A percentile compares a stretch with the other conserved stretches of the same genome.
phyloP scores from a whole-genome alignment of 1,139 yeast species.

The Taphrina populina region DNA sequence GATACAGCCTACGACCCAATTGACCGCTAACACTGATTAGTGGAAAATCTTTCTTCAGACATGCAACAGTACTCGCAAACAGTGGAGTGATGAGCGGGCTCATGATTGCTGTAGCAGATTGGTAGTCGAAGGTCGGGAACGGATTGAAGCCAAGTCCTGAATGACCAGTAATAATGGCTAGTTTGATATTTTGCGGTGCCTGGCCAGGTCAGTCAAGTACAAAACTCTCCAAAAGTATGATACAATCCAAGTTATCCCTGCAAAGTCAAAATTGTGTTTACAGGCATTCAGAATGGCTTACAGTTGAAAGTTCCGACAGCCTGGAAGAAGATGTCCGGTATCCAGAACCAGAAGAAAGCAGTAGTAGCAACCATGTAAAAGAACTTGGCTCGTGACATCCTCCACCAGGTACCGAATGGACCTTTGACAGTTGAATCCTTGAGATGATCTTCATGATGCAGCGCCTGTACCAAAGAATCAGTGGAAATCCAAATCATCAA shows the following conservation, averaged over 20 bases:
- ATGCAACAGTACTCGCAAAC: constrained; percentile 56
- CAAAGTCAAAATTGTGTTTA: too few relatives aligned
- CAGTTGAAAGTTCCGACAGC: constrained; percentile 59
- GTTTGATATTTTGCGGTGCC: constrained; percentile 53
- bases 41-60: constrained; percentile 54
- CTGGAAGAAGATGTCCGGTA: constrained; percentile 55
- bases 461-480: constrained; percentile 12
- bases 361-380: constrained; percentile 49
- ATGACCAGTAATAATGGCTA: constrained; percentile 58
- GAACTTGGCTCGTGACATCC: constrained; percentile 52
- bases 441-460: constrained; percentile 16
- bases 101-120: constrained; percentile 42
- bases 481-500: not conserved
- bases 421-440: constrained; percentile 51
- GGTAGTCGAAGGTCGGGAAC: constrained; percentile 42
- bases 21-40: constrained; percentile 39
- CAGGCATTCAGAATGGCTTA: not conserved
- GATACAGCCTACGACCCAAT: constrained; percentile 23
- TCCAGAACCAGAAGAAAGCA: constrained; percentile 54
- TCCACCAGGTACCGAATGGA: constrained; percentile 62
- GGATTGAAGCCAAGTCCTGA: constrained; percentile 58
- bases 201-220: not conserved
- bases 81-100: constrained; percentile 39
- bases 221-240: not conserved
- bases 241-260: constrained; percentile 58